Percentiles rank a stretch among this genome's conserved stretches.
These are phyloP conservation scores for Phialemonium atrogriseum DNA, from an alignment of 2,329 filamentous ascomycete genomes.

Conservation along the genomic window DNA sequence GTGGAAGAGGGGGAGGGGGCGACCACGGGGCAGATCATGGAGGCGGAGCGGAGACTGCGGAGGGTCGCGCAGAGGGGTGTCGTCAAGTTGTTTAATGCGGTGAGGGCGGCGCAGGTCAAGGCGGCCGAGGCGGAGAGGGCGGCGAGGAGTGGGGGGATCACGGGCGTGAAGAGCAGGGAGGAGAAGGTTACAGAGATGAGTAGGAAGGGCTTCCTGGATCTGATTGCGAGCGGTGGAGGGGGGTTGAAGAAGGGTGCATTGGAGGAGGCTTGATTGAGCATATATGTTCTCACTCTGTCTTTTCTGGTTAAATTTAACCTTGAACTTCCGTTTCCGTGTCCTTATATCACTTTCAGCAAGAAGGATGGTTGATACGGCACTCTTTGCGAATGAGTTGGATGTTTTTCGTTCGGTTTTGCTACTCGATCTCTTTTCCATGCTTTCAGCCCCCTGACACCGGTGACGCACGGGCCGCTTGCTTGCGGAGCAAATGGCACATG, in stretches of 20 bases:
- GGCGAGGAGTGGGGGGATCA: conserved; percentile 61
- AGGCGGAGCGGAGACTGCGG: conserved; percentile 69
- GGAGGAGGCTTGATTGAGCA: conserved; percentile 40
- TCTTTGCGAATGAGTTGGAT: too few relatives aligned
- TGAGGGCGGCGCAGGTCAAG: conserved; percentile 85
- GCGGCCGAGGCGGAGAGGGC: conserved; percentile 68
- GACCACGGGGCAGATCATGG: conserved; percentile 48
- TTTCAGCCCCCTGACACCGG: too few relatives aligned
- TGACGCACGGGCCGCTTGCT: too few relatives aligned
- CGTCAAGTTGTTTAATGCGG: conserved; percentile 92
- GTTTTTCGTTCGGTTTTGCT: too few relatives aligned
- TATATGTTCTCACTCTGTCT: background rate
- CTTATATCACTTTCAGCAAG: too few relatives aligned
- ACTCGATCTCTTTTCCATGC: too few relatives aligned
- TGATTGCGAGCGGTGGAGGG: conserved; percentile 64
- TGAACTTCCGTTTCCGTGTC: too few relatives aligned
- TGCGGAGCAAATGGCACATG: too few relatives aligned
- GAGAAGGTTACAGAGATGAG: conserved; percentile 93
- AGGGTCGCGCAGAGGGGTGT: conserved; percentile 92
- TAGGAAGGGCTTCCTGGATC: conserved; percentile 89
- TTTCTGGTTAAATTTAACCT: too few relatives aligned
- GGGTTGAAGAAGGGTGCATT: conserved; percentile 49
- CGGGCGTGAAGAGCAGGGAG: conserved; percentile 72
- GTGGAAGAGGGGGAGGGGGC: conserved; percentile 26
- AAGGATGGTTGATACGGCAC: too few relatives aligned